These are phyloP conservation scores for Artemisia annua DNA, from an alignment of 129 eudicot genomes.

Conservation along the genomic window DNA sequence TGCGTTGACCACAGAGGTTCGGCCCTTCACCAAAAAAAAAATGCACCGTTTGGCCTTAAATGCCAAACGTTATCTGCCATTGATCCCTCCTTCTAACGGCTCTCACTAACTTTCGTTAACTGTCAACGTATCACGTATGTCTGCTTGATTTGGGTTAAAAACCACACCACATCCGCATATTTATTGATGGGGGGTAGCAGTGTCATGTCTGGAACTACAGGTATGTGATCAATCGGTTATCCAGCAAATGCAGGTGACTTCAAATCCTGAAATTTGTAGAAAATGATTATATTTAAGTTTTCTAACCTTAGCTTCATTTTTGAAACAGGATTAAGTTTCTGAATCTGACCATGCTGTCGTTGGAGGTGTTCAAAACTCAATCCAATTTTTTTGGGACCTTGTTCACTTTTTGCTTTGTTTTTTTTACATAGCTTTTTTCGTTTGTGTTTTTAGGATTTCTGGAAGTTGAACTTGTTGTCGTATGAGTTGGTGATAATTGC, in stretches of 20 bases:
- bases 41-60: too few relatives aligned
- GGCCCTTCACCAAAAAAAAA: too few relatives aligned
- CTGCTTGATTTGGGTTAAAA: slow-evolving; percentile 65
- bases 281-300: slow-evolving; percentile 10
- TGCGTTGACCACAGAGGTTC: too few relatives aligned
- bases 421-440: too few relatives aligned
- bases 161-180: slow-evolving; percentile 54
- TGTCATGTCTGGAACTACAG: slow-evolving; percentile 89
- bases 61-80: too few relatives aligned
- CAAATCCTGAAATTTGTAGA: neutral
- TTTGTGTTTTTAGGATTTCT: slow-evolving; percentile 62
- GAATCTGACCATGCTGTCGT: slow-evolving; percentile 80
- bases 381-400: slow-evolving; percentile 79
- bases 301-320: neutral
- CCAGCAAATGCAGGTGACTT: slow-evolving; percentile 90
- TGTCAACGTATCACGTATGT: slow-evolving; percentile 29
- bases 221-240: slow-evolving; percentile 88
- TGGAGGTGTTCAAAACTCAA: slow-evolving; percentile 95
- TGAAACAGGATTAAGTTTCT: slow-evolving; percentile 66
- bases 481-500: slow-evolving; percentile 70
- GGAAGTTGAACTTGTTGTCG: slow-evolving; percentile 67
- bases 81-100: too few relatives aligned
- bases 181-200: slow-evolving; percentile 81
- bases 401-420: too few relatives aligned
- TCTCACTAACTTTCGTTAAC: too few relatives aligned